These are phyloP conservation scores for Tylopilus cervinicoccineus DNA, from an alignment of 768 basidiomycete genomes.

Conservation along the genomic window DNA sequence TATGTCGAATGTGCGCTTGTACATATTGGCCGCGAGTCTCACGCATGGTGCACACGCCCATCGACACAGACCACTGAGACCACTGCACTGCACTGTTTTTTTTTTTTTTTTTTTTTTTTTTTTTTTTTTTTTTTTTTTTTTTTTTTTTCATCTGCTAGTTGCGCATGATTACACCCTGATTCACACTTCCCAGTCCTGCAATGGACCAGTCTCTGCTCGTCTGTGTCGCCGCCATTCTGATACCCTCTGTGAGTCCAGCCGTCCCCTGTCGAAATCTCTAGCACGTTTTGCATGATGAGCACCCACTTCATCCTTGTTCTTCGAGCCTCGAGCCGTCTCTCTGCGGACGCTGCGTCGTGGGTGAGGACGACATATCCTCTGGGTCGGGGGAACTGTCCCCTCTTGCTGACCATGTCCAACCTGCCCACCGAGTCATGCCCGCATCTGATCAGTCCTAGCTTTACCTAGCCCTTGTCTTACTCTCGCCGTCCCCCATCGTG, in stretches of 20 bases:
- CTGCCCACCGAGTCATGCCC: neutral
- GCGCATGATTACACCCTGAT: neutral
- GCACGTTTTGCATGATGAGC: conserved; percentile 47
- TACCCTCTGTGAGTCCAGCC: conserved; percentile 28
- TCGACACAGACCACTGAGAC: no score
- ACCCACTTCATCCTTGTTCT: conserved; percentile 90
- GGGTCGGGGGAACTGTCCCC: conserved; percentile 45
- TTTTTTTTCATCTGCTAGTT: neutral
- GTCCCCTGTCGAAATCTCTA: neutral
- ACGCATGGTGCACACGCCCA: no score
- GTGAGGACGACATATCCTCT: conserved; percentile 57
- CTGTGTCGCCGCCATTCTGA: conserved; percentile 15
- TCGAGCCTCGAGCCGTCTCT: conserved; percentile 63
- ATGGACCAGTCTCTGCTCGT: conserved; percentile 27
- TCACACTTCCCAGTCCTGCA: neutral
- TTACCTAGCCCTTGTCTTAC: conserved; percentile 65
- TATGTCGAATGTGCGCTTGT: no score
- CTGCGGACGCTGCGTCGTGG: conserved; percentile 46
- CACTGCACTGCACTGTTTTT: neutral
- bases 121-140: no score
- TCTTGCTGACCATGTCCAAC: conserved; percentile 28
- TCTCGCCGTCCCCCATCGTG: conserved; percentile 68
- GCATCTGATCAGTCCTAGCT: conserved; percentile 42
- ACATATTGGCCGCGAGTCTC: no score
- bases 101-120: no score